phyloP scores from a whole-genome alignment of 768 basidiomycete species.

The Rhizopogon sp. region DNA sequence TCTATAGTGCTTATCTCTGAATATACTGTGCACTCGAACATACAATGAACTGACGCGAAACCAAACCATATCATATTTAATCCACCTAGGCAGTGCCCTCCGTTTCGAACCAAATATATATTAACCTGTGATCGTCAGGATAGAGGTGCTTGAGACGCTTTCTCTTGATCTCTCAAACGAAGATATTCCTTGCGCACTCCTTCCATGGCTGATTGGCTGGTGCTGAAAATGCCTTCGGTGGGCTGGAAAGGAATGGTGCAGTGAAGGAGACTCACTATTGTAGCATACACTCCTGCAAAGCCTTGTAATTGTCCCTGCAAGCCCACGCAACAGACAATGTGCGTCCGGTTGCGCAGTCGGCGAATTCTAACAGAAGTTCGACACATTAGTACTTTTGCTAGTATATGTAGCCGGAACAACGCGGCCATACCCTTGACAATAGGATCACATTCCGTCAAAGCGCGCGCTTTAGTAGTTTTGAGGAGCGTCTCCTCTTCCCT shows the following conservation, averaged over 20 bases:
- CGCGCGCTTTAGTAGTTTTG: conserved; percentile 76
- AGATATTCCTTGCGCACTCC: conserved; percentile 67
- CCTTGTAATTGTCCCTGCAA: conserved; percentile 64
- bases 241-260: not conserved
- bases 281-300: conserved; percentile 73
- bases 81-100: not conserved
- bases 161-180: conserved; percentile 48
- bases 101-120: not conserved
- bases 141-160: not conserved
- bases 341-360: conserved; percentile 76
- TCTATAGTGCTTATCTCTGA: not conserved
- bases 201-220: conserved; percentile 71
- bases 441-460: conserved; percentile 72
- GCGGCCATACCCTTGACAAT: conserved; percentile 58
- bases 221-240: conserved; percentile 35
- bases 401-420: not conserved
- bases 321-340: conserved; percentile 85
- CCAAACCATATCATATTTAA: not conserved
- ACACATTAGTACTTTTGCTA: not conserved
- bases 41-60: not conserved
- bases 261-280: conserved; percentile 56
- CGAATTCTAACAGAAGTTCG: conserved; percentile 53
- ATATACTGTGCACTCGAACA: not conserved
- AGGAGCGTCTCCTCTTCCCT: conserved; percentile 84
- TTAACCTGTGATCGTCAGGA: not conserved